Conservation (phyloP, 2,329 filamentous ascomycete genomes). For the Akanthomyces muscarius region DNA sequence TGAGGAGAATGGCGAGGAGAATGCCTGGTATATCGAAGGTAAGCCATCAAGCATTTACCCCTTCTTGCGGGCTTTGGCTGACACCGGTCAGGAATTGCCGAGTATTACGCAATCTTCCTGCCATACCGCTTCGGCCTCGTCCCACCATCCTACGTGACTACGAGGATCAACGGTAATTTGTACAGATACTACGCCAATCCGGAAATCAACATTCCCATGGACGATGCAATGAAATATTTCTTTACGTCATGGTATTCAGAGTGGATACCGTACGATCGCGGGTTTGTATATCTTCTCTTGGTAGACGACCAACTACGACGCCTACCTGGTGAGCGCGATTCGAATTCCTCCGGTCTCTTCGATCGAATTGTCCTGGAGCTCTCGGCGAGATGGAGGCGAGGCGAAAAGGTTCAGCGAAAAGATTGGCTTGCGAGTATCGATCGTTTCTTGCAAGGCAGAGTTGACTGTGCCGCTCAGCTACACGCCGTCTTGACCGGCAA, state of each 20-base stretch:
- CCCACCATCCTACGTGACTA: constrained; percentile 16
- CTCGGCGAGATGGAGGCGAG: not conserved
- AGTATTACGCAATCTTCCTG: constrained; percentile 17
- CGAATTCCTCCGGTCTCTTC: constrained; percentile 1
- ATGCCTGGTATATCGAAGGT: constrained; percentile 21
- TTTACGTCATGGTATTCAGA: constrained; percentile 20
- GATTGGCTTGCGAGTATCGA: constrained; percentile 10
- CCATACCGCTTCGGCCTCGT: constrained; percentile 20
- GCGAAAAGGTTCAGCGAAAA: constrained; percentile 9
- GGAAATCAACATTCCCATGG: constrained; percentile 10
- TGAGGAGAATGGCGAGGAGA: constrained; percentile 19
- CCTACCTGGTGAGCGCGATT: not conserved
- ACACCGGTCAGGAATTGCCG: constrained; percentile 15
- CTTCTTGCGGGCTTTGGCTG: not conserved
- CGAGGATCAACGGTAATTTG: constrained; percentile 15
- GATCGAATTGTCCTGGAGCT: constrained; percentile 7
- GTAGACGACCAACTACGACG: constrained; percentile 14
- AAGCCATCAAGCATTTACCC: not conserved
- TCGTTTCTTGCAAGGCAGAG: not conserved
- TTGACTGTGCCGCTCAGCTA: constrained; percentile 10
- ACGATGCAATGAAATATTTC: constrained; percentile 13
- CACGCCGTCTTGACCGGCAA: constrained; percentile 2
- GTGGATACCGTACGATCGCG: constrained; percentile 16
- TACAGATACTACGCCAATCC: constrained; percentile 19
- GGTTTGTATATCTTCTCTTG: constrained; percentile 12